Evolutionary conservation across 2,329 filamentous ascomycete species (phyloP), one percentile per base, ranked within the genome.

Genomic region (Nothophoma quercina): DNA sequence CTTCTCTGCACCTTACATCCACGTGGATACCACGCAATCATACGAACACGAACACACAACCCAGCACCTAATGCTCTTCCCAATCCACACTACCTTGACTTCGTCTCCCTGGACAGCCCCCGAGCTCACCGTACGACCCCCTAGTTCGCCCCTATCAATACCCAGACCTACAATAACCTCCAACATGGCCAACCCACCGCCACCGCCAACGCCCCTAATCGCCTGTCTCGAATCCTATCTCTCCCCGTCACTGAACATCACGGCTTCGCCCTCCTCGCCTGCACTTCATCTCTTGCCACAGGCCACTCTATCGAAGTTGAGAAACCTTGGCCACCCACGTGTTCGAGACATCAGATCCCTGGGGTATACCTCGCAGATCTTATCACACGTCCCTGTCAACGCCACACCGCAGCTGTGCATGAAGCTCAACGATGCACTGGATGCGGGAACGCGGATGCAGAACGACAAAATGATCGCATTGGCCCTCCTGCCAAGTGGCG

Each of bases 381-480:
- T 71, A 18, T 67, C 65, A 1, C 68, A 70, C 39, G 40, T 69
- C 2, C 66, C 67, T 8, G 26, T 69, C n/a, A 10, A 51, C 2
- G 49, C 55, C 7, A 39, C 44, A 9, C 57, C 57, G 18, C 55
- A 55, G 16, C 48, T 41, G 8, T 71, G 67, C 38, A 22, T 35
- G n/a, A 64, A 54, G 26, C 44, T 62, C 35, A 71, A 71, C 45
- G 63, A 71, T 25, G 55, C 61, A 21, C 56, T 71, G 15, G 39
- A 63, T n/a, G 32, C 53, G 5, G 57, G 56, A 2, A 62, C 62
- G 2, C 47, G 51, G 6, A 41, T 61, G 41, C 63, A 61, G 10
- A 70, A 72, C 2, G 69, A 65, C 13, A 77, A 76, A 26, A 72
- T 80, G 22, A 73, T 73, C 4, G 78, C 72, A 7, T 76, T 81